phyloP scores from a whole-genome alignment of 1,284 basidiomycete genomes.

The Acaromyces ingoldii region DNA sequence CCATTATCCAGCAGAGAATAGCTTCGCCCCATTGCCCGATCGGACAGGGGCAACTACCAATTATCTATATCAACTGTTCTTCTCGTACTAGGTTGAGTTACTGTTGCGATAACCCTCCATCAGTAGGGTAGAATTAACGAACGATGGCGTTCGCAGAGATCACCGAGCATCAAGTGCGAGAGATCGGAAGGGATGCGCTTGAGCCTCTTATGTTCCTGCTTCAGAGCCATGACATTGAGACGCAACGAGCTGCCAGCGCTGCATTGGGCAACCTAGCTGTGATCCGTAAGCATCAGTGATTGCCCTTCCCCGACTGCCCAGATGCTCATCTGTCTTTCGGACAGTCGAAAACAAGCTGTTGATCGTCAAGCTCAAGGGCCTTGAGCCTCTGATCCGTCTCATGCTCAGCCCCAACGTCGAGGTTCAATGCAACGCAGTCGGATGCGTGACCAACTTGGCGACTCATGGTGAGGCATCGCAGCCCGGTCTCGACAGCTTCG shows the following conservation, averaged over 20 bases:
- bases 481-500: slow-evolving; percentile 99
- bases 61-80: slow-evolving; percentile 61
- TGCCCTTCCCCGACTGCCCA: too few species aligned
- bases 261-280: slow-evolving; percentile 98
- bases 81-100: too few species aligned
- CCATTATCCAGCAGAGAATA: slow-evolving; percentile 66
- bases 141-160: slow-evolving; percentile 98
- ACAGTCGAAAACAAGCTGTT: slow-evolving; percentile 96
- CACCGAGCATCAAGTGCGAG: slow-evolving; percentile 97
- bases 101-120: too few species aligned
- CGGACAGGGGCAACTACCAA: slow-evolving; percentile 64
- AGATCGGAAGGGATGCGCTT: slow-evolving; percentile 92
- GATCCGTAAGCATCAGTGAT: slow-evolving; percentile 58
- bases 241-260: slow-evolving; percentile 94
- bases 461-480: too few species aligned
- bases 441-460: slow-evolving; percentile 96
- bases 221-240: slow-evolving; percentile 96
- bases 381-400: slow-evolving; percentile 95
- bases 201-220: slow-evolving; percentile 97
- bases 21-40: slow-evolving; percentile 63
- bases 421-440: slow-evolving; percentile 99
- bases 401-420: slow-evolving; percentile 99
- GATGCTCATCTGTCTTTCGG: too few species aligned
- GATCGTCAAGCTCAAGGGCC: slow-evolving; percentile 94
- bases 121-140: too few species aligned